A percentile compares a stretch with the other conserved stretches of the same genome.
Evolutionary conservation across 352 stramenopile species (phyloP).

Genomic region (Phytophthora pini): DNA sequence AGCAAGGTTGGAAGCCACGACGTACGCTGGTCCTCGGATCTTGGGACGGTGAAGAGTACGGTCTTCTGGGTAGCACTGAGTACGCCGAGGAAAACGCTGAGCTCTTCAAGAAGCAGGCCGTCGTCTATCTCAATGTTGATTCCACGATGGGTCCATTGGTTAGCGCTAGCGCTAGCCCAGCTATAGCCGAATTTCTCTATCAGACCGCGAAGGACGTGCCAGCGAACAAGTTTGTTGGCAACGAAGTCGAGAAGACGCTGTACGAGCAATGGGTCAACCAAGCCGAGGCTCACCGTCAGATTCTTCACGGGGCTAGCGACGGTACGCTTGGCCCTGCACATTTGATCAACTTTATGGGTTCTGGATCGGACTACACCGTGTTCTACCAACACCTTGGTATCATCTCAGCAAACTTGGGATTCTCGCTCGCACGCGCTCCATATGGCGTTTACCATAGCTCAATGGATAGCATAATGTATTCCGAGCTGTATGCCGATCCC

Average conservation of each 20-base stretch:
- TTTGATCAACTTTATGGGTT: slow-evolving; percentile 58
- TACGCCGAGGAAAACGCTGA: slow-evolving; percentile 78
- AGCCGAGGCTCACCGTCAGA: slow-evolving; percentile 7
- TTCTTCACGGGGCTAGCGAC: slow-evolving; percentile 15
- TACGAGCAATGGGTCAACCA: slow-evolving; percentile 49
- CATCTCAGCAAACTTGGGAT: slow-evolving; percentile 49
- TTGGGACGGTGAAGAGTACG: slow-evolving; percentile 64
- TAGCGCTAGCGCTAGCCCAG: slow-evolving; percentile 63
- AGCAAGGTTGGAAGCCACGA: slow-evolving; percentile 58
- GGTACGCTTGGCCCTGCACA: slow-evolving; percentile 40
- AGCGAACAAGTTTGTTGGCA: slow-evolving; percentile 55
- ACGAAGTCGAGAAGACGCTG: slow-evolving; percentile 38
- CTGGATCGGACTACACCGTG: slow-evolving; percentile 71
- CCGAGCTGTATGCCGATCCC: slow-evolving; percentile 64
- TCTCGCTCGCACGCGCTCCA: slow-evolving; percentile 15
- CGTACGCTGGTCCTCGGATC: slow-evolving; percentile 71
- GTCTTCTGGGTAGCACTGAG: slow-evolving; percentile 85
- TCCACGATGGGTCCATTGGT: slow-evolving; percentile 71
- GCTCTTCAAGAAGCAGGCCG: slow-evolving; percentile 58
- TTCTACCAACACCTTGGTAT: slow-evolving; percentile 89
- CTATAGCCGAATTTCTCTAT: slow-evolving; percentile 67
- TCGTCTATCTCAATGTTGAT: slow-evolving; percentile 91
- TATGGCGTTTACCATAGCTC: slow-evolving; percentile 85
- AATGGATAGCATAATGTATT: slow-evolving; percentile 83
- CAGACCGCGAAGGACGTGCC: slow-evolving; percentile 66